phyloP scores from a whole-genome alignment of 78 protist genomes.

The Cavenderia fasciculata region DNA sequence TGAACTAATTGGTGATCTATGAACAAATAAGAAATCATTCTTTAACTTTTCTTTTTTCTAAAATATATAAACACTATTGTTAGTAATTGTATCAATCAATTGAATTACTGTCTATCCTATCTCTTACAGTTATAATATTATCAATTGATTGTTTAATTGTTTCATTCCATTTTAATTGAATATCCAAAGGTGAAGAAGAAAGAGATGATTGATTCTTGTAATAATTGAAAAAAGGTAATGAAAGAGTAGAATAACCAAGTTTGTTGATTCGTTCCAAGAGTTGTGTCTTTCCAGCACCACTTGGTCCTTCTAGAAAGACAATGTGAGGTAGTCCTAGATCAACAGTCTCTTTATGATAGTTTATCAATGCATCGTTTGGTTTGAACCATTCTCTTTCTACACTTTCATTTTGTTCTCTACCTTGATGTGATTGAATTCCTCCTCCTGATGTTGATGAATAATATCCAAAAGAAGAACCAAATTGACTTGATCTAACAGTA shows the following conservation, averaged over 20 bases:
- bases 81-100: too few species aligned
- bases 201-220: not conserved
- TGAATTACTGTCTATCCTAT: too few species aligned
- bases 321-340: conserved; percentile 10
- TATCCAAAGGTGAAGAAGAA: not conserved
- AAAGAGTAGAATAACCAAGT: conserved; percentile 32
- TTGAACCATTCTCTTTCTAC: conserved; percentile 67
- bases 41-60: not conserved
- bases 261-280: conserved; percentile 42
- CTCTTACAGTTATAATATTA: not conserved
- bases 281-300: conserved; percentile 54
- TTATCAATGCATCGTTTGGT: not conserved
- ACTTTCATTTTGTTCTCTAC: conserved; percentile 10
- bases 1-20: conserved; percentile 62
- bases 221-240: not conserved
- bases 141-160: not conserved
- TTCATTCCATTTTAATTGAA: not conserved
- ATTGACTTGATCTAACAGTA: too few species aligned
- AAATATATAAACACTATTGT: too few species aligned
- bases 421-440: too few species aligned
- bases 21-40: conserved; percentile 38
- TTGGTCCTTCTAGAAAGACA: conserved; percentile 60
- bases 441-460: too few species aligned
- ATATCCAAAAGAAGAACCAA: too few species aligned
- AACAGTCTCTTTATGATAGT: conserved; percentile 1